Percentiles rank a stretch among this genome's conserved stretches.
phyloP scores from a whole-genome alignment of 108 stramenopile species.

The Skeletonema tropicum region DNA sequence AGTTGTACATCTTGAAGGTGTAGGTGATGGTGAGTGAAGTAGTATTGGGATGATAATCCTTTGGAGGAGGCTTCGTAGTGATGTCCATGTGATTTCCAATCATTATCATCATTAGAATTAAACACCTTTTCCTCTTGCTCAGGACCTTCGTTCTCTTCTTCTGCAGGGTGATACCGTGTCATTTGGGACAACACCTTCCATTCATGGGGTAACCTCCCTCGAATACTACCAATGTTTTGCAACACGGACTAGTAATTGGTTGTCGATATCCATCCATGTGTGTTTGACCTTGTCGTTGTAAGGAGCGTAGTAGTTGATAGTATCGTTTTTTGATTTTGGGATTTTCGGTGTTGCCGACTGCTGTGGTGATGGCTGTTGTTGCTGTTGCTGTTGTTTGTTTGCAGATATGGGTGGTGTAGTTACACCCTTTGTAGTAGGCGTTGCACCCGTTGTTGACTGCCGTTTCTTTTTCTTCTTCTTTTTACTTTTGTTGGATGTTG shows the following conservation, averaged over 20 bases:
- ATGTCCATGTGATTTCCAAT: constrained; percentile 42
- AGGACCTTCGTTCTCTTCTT: constrained; percentile 5
- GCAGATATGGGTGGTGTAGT: not conserved
- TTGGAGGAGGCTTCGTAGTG: no score
- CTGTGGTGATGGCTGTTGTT: not conserved
- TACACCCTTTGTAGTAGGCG: constrained; percentile 2
- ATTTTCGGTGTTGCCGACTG: not conserved
- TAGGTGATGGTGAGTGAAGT: constrained; percentile 20
- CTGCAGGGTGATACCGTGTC: not conserved
- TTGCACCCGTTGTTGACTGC: constrained; percentile 5
- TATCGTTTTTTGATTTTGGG: constrained; percentile 35
- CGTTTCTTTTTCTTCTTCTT: constrained; percentile 54
- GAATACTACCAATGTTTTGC: constrained; percentile 64
- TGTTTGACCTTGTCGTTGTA: constrained; percentile 59
- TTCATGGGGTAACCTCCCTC: constrained; percentile 59
- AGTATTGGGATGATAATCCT: not conserved
- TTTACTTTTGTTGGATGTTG: constrained; percentile 14
- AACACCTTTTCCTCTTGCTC: constrained; percentile 4
- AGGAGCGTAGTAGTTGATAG: constrained; percentile 57
- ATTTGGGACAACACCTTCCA: constrained; percentile 37
- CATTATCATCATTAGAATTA: not conserved
- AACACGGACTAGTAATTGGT: constrained; percentile 58
- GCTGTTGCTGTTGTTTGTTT: not conserved
- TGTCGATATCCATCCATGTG: constrained; percentile 67
- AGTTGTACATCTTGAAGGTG: constrained; percentile 52